phyloP scores from a whole-genome alignment of 2,329 filamentous ascomycete species.

The Neurospora sp. region DNA sequence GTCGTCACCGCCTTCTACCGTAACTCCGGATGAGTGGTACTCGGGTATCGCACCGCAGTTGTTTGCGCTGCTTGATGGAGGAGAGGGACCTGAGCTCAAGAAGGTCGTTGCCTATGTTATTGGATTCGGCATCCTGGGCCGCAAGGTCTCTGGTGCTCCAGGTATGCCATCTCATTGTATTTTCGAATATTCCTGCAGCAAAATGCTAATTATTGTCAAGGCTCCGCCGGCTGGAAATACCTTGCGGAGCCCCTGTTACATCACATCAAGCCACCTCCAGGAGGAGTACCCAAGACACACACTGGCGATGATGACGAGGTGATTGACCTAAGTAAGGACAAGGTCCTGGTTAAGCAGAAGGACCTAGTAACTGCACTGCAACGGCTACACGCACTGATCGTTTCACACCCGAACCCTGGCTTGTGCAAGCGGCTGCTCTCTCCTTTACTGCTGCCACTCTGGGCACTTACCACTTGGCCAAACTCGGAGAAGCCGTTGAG shows the following conservation, averaged over 20 bases:
- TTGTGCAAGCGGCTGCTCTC: slow-evolving; percentile 51
- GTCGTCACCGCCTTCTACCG: slow-evolving; percentile 45
- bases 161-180: slow-evolving; percentile 27
- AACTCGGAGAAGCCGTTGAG: slow-evolving; percentile 21
- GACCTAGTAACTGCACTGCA: slow-evolving; percentile 41
- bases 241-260: slow-evolving; percentile 16
- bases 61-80: slow-evolving; percentile 49
- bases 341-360: slow-evolving; percentile 34
- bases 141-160: slow-evolving; percentile 52
- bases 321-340: slow-evolving; percentile 34
- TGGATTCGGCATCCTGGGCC: slow-evolving; percentile 56
- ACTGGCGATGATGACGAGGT: slow-evolving; percentile 26
- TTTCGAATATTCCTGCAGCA: slow-evolving; percentile 6
- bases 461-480: slow-evolving; percentile 48
- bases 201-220: slow-evolving; percentile 10
- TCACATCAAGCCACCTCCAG: slow-evolving; percentile 13
- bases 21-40: slow-evolving; percentile 50
- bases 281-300: not conserved
- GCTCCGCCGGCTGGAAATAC: slow-evolving; percentile 16
- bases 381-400: slow-evolving; percentile 44
- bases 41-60: slow-evolving; percentile 50
- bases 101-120: slow-evolving; percentile 53
- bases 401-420: slow-evolving; percentile 57
- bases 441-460: slow-evolving; percentile 50
- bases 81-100: slow-evolving; percentile 44